These are phyloP conservation scores for Biscutella auriculata DNA, from an alignment of 441 rosid genomes.

Conservation along the genomic window DNA sequence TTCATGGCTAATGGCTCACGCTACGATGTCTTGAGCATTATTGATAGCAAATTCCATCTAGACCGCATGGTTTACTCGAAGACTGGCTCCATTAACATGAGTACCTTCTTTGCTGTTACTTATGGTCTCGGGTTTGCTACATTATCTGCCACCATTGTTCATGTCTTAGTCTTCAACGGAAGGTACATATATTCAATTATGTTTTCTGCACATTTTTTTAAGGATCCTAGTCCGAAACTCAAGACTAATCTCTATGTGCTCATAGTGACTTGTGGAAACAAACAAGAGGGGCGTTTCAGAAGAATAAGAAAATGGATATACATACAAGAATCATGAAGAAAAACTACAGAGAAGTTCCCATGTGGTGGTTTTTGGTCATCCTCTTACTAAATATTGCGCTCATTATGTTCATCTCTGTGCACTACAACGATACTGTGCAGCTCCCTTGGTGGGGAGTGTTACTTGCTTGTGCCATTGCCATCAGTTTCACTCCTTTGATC, in stretches of 20 bases:
- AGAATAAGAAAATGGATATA: constrained; percentile 42
- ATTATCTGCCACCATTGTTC: constrained; percentile 51
- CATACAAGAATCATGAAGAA: constrained; percentile 68
- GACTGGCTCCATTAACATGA: constrained; percentile 44
- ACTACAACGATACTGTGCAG: constrained; percentile 46
- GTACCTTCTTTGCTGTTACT: constrained; percentile 64
- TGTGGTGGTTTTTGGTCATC: constrained; percentile 60
- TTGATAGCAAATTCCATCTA: constrained; percentile 44
- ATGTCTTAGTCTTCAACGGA: constrained; percentile 59
- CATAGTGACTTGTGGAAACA: constrained; percentile 55
- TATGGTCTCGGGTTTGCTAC: constrained; percentile 78
- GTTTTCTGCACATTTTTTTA: no score
- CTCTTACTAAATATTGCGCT: constrained; percentile 31
- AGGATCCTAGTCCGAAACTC: not conserved
- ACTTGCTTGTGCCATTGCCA: constrained; percentile 55
- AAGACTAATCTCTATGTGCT: not conserved
- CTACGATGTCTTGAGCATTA: constrained; percentile 43
- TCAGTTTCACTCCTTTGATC: constrained; percentile 54
- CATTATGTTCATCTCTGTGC: constrained; percentile 33
- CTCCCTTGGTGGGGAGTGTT: constrained; percentile 88
- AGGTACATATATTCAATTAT: constrained; percentile 26
- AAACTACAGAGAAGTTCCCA: constrained; percentile 39
- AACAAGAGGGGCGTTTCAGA: constrained; percentile 36
- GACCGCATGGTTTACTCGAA: constrained; percentile 33
- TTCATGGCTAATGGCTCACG: constrained; percentile 37